Conservation (phyloP, 2,329 filamentous ascomycete genomes). For the Fusarium anthophilum region DNA sequence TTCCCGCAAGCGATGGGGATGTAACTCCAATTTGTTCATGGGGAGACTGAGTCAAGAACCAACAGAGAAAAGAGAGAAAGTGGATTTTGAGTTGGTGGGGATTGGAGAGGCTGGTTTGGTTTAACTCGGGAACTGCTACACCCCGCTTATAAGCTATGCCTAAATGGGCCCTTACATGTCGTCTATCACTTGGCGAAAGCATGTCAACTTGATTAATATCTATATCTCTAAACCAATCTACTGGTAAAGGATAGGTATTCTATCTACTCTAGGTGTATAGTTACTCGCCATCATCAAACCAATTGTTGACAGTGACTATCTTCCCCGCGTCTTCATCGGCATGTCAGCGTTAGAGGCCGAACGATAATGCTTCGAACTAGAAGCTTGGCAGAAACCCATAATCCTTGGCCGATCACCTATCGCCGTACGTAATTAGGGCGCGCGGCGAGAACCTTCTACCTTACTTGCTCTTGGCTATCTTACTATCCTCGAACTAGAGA, state of each 20-base stretch:
- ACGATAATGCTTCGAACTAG: neutral
- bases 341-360: neutral
- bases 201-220: neutral
- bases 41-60: neutral
- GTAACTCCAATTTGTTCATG: neutral
- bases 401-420: slow-evolving; percentile 12
- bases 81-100: neutral
- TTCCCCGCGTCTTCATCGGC: neutral
- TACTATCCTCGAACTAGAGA: slow-evolving; percentile 1
- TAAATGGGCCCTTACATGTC: neutral
- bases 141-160: slow-evolving; percentile 12
- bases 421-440: slow-evolving; percentile 15
- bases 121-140: neutral
- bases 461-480: slow-evolving; percentile 5
- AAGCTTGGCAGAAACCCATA: slow-evolving; percentile 5
- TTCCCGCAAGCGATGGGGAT: neutral
- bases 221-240: neutral
- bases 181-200: neutral
- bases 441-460: neutral
- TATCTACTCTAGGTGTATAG: too few relatives aligned
- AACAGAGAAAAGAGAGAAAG: neutral
- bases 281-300: fast-evolving
- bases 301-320: neutral
- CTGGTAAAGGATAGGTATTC: too few relatives aligned
- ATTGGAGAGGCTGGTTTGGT: neutral